Base-by-base conservation (phyloP, 306 rosid genomes). In the Malus sieversii region DNA sequence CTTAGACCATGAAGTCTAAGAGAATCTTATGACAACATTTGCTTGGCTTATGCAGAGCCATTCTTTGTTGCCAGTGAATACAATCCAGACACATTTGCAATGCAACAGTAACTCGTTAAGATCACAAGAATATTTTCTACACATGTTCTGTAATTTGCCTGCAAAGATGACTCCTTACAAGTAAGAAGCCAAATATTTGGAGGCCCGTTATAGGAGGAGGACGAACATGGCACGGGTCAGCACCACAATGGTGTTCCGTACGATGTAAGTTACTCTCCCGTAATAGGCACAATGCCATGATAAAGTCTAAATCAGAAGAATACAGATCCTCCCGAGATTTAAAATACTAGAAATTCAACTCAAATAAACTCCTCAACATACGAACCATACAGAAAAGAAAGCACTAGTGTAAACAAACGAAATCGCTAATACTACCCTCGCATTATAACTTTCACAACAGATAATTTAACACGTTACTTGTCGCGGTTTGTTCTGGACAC, bases 301-400 rank as follows among this genome's bases (percentile, higher is more conserved):
- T 23, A 65, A 22, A 71, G 71, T 53, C 70, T 63, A 80, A 57
- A 72, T 67, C 77, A 72, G 74, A 67, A 64, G 75, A 76, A 78
- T 32, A 40, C 6, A 38, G 55, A 48, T 29, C 40, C 38, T 16
- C 73, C 78, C 61, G 45, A 69, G 77, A 71, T 78, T 74, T 78
- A 88, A 72, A 77, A 29, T 75, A 71, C 33, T 75, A 69, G 63
- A 42, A 80, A 85, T 74, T 75, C 74, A 66, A 79, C 70, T 79
- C 76, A 33, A 83, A 82, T 66, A 76, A 73, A 67, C 71, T 60
- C 70, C 72, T 20, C 9, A 74, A 83, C 83, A 73, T 85, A 91
- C 86, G 87, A 81, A 64, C 83, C 83, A 63, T 62, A 78, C 69
- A 46, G 63, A 68, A 61, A 68, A 33, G 63, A 68, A 48, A 71